Base-by-base conservation (phyloP, 345 rosid genomes). In the Syzygium aqueum region DNA sequence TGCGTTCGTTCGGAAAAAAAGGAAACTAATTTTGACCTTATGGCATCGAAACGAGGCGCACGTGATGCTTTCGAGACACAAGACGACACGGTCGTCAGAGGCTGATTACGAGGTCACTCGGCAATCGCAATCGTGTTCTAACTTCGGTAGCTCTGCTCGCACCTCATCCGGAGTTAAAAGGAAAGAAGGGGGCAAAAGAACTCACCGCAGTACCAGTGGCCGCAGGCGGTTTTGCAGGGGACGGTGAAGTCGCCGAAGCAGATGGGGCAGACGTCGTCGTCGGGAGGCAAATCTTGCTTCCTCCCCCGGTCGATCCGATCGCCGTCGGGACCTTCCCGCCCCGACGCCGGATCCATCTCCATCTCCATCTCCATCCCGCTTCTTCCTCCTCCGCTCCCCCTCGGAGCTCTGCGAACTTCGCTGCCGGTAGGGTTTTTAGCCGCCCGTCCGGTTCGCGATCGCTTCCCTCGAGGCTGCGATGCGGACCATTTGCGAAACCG, bases 151-250 rank as follows among this genome's bases (percentile, higher is more conserved):
- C 80, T 73, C 80, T 73, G 80, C 49, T 73, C 37, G 49, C 80
- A 11, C 80, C 37, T 73, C 17, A 54, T 51, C 33, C 63, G 50
- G 52, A 15, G 8, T 16, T 8, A 73, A 51, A 52, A 30, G 12
- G 53, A 30, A 16, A 57, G 21, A 27, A n/a, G 28, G 37, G 21
- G 53, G 21, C 1, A 9, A 51, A 19, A 84, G 84, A 89, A 92
- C 88, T 37, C 86, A 97, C 98, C 99, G 89, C 98, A 97, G 91
- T 90, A 97, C 99, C 99, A 97, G 91, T 97, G 99, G 73, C 98
- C 95, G 89, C 99, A 97, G 87, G 90, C 91, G 77, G 98, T 91
- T 80, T 91, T 92, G 91, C 98, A 96, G 43, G 98, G 94, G 88
- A 97, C 88, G 77, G 91, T 85, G 89, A 93, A 97, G 80, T 93